phyloP scores from a whole-genome alignment of 345 rosid genomes.

The Mangifera indica region DNA sequence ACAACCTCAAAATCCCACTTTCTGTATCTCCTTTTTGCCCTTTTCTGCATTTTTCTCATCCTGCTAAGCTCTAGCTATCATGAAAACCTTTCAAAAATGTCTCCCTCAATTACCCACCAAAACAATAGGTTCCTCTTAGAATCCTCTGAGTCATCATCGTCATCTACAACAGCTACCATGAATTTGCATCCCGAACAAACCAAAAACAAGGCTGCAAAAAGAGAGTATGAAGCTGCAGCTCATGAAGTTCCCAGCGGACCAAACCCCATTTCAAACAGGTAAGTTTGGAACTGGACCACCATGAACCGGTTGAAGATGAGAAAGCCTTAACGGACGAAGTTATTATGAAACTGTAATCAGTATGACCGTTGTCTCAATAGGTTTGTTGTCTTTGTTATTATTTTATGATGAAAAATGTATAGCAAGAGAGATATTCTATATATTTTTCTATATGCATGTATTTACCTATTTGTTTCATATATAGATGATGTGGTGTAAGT shows the following conservation, averaged over 20 bases:
- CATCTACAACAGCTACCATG: conserved; percentile 34
- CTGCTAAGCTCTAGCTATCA: conserved; percentile 8
- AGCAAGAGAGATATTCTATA: conserved; percentile 31
- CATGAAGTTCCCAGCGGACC: conserved; percentile 97
- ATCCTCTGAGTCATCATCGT: conserved; percentile 13
- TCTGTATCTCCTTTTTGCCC: conserved; percentile 36
- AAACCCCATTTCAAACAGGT: conserved; percentile 87
- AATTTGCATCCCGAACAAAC: conserved; percentile 39
- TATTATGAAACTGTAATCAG: conserved; percentile 22
- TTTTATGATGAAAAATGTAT: conserved; percentile 28
- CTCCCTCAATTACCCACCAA: conserved; percentile 30
- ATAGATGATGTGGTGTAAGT: conserved; percentile 17
- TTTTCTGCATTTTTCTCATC: conserved; percentile 40
- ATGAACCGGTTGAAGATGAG: conserved; percentile 12
- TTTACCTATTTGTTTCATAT: conserved; percentile 12
- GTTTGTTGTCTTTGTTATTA: conserved; percentile 24
- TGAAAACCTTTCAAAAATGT: conserved; percentile 24
- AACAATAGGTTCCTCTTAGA: conserved; percentile 54
- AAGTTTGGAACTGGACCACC: conserved; percentile 12
- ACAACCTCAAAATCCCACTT: conserved; percentile 36
- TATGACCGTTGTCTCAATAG: conserved; percentile 19
- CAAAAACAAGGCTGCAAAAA: conserved; percentile 26
- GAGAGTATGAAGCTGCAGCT: conserved; percentile 47
- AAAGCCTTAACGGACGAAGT: conserved; percentile 6
- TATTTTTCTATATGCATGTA: conserved; percentile 22